Percentiles rank a stretch among this genome's conserved stretches.
These are phyloP conservation scores for Quaeritorhiza haematococci DNA, from an alignment of 371 early-diverging fungal species.

Conservation along the genomic window DNA sequence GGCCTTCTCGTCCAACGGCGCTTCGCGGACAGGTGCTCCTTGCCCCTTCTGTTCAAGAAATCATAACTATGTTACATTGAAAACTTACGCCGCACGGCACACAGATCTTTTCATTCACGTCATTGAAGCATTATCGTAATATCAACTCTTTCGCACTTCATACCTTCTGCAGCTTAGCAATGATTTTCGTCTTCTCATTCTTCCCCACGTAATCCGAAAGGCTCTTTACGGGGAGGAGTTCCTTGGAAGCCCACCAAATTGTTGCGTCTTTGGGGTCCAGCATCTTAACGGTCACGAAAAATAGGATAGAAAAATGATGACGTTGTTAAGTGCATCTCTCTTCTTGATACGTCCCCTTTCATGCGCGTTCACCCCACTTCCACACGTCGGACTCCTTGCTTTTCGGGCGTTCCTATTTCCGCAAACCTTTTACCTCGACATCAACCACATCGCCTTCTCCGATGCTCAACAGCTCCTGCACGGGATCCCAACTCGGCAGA, in stretches of 20 bases:
- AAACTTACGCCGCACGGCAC: background rate
- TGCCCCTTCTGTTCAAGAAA: slow-evolving; percentile 27
- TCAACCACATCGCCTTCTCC: slow-evolving; percentile 35
- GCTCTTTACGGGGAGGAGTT: slow-evolving; percentile 34
- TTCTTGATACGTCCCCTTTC: background rate
- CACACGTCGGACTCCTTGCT: too few relatives aligned
- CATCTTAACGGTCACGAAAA: slow-evolving; percentile 19
- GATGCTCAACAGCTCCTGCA: slow-evolving; percentile 29
- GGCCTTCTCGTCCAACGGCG: slow-evolving; percentile 35
- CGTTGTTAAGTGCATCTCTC: background rate
- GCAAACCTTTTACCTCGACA: too few relatives aligned
- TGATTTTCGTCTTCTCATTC: slow-evolving; percentile 52
- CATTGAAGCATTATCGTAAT: background rate
- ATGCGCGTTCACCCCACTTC: too few relatives aligned
- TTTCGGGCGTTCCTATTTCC: too few relatives aligned
- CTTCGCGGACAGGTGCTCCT: slow-evolving; percentile 46
- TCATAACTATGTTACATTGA: too few relatives aligned
- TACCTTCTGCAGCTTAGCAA: slow-evolving; percentile 46
- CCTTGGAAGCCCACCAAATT: slow-evolving; percentile 56
- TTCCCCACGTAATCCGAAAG: slow-evolving; percentile 44
- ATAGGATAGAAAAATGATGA: background rate
- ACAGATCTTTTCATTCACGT: background rate
- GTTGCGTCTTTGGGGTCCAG: slow-evolving; percentile 27
- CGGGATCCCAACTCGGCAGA: slow-evolving; percentile 46
- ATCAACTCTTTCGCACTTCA: background rate